Evolutionary conservation across 805 yeast genomes (phyloP).

Genomic region (Dipodascopsis uninucleata): DNA sequence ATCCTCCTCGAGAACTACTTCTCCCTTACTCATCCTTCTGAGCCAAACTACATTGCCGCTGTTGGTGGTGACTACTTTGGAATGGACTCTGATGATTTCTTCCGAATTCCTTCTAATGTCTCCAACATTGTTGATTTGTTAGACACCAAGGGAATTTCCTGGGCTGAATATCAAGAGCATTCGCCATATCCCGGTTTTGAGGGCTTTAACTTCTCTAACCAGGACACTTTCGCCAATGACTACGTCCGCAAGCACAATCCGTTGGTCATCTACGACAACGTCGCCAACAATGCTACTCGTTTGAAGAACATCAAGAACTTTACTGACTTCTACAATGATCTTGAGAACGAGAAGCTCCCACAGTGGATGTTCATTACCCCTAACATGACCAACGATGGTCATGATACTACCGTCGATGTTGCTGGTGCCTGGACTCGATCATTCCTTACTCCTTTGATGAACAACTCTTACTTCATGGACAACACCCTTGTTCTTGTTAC

Average conservation of each 20-base stretch:
- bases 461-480: constrained; percentile 47
- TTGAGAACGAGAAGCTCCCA: constrained; percentile 43
- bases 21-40: constrained; percentile 52
- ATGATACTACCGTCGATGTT: constrained; percentile 46
- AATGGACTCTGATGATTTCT: constrained; percentile 46
- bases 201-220: constrained; percentile 47
- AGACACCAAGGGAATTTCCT: constrained; percentile 46
- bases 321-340: constrained; percentile 44
- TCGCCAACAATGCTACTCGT: constrained; percentile 39
- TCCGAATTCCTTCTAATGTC: constrained; percentile 45
- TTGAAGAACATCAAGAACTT: constrained; percentile 47
- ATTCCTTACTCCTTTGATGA: constrained; percentile 45
- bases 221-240: constrained; percentile 43
- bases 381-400: constrained; percentile 53
- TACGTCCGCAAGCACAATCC: constrained; percentile 55
- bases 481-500: constrained; percentile 47
- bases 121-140: constrained; percentile 49
- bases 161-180: constrained; percentile 55
- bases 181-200: constrained; percentile 51
- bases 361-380: constrained; percentile 55
- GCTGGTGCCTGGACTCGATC: constrained; percentile 47
- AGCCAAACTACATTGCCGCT: constrained; percentile 51
- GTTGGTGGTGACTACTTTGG: constrained; percentile 53
- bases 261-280: constrained; percentile 43
- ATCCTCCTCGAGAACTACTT: constrained; percentile 49